These are phyloP conservation scores for Larix sibirica DNA, from an alignment of 83 land plant genomes.

Conservation along the genomic window DNA sequence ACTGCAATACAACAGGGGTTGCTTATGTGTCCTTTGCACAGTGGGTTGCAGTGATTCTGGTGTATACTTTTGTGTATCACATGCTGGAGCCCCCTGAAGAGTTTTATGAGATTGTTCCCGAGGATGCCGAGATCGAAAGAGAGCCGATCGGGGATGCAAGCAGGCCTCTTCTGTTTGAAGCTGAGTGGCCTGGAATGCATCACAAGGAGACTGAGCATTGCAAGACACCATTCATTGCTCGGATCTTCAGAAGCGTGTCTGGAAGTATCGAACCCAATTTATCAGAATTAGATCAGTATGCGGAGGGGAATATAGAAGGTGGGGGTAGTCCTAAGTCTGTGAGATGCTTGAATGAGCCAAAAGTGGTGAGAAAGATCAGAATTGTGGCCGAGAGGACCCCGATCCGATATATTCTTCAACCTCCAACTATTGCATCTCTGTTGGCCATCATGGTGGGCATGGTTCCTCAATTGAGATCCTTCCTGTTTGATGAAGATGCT, in stretches of 20 bases:
- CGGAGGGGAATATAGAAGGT: slow-evolving; percentile 2
- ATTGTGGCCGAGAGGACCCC: slow-evolving; percentile 88
- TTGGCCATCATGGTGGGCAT: slow-evolving; percentile 71
- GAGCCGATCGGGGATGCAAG: slow-evolving; percentile 27
- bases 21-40: slow-evolving; percentile 85
- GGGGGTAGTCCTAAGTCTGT: slow-evolving; percentile 50
- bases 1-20: slow-evolving; percentile 62
- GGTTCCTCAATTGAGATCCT: slow-evolving; percentile 45
- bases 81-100: slow-evolving; percentile 92
- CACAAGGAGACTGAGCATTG: slow-evolving; percentile 72
- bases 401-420: slow-evolving; percentile 76
- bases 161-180: slow-evolving; percentile 70
- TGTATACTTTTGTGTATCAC: slow-evolving; percentile 80
- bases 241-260: slow-evolving; percentile 57
- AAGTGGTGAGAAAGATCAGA: slow-evolving; percentile 69
- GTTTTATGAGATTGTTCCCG: slow-evolving; percentile 70
- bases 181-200: slow-evolving; percentile 90
- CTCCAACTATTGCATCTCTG: slow-evolving; percentile 87
- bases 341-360: slow-evolving; percentile 72
- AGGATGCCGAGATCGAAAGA: slow-evolving; percentile 37
- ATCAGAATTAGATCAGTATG: slow-evolving; percentile 23
- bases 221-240: slow-evolving; percentile 71
- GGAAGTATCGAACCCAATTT: slow-evolving; percentile 23
- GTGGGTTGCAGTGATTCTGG: slow-evolving; percentile 86
- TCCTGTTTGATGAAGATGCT: slow-evolving; percentile 70